These are phyloP conservation scores for Spergularia bocconei DNA, from an alignment of 148 eudicot genomes.

Conservation along the genomic window DNA sequence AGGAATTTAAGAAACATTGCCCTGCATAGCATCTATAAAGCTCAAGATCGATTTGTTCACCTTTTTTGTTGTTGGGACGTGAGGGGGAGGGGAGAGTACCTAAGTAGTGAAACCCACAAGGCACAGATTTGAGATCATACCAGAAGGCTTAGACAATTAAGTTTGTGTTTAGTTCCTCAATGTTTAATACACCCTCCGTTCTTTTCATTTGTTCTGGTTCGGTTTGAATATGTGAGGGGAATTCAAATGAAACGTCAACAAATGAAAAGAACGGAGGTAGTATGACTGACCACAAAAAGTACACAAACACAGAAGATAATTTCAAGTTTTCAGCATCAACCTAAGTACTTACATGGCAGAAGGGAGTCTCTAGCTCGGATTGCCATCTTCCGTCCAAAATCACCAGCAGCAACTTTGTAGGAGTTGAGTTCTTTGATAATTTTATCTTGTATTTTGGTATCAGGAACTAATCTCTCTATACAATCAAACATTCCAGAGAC, in stretches of 20 bases:
- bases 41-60: too few species aligned
- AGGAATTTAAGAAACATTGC: too few species aligned
- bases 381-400: constrained; percentile 88
- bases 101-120: neutral
- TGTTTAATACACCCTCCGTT: too few species aligned
- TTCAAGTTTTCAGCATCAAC: neutral
- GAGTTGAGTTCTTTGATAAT: constrained; percentile 71
- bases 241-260: neutral
- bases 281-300: too few species aligned
- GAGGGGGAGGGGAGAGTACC: too few species aligned
- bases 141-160: neutral
- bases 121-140: neutral
- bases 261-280: neutral
- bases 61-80: too few species aligned
- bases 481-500: constrained; percentile 75
- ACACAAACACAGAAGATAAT: neutral
- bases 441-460: constrained; percentile 69
- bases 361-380: constrained; percentile 70
- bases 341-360: constrained; percentile 58
- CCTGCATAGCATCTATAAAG: too few species aligned
- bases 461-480: constrained; percentile 78
- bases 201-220: too few species aligned
- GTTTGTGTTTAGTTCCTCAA: neutral
- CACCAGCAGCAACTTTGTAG: constrained; percentile 69
- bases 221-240: neutral